Evolutionary conservation across 129 eudicot species (phyloP).

Genomic region (Flaveria bidentis): DNA sequence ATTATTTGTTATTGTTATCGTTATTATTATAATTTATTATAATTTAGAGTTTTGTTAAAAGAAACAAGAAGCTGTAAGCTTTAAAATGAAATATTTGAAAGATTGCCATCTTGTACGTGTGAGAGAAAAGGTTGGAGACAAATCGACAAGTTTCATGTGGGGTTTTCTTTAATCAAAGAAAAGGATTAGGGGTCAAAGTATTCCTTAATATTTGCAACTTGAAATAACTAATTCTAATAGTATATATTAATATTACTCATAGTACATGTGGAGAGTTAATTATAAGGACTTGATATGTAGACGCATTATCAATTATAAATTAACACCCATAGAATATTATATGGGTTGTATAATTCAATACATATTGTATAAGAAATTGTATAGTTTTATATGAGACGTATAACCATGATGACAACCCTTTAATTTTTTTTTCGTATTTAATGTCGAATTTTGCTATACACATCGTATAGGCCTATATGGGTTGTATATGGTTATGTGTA

Average conservation of each 20-base stretch:
- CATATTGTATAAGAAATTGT: no score
- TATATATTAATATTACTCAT: slow-evolving; percentile 10
- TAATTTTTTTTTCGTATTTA: no score
- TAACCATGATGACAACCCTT: no score
- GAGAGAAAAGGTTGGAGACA: slow-evolving; percentile 22
- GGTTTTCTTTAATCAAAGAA: slow-evolving; percentile 18
- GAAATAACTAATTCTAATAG: slow-evolving; percentile 12
- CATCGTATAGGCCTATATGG: no score
- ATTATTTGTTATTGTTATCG: neutral
- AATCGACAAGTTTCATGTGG: slow-evolving; percentile 31
- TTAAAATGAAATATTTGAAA: neutral
- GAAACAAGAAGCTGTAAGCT: neutral
- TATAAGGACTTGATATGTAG: neutral
- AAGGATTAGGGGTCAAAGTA: slow-evolving; percentile 25
- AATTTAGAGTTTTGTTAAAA: neutral
- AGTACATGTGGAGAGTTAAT: slow-evolving; percentile 4
- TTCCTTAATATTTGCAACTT: slow-evolving; percentile 16
- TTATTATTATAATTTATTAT: neutral
- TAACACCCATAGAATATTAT: no score
- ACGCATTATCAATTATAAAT: no score
- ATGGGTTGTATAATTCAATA: no score
- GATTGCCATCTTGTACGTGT: slow-evolving; percentile 11
- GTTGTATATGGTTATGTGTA: no score
- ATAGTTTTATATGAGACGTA: no score
- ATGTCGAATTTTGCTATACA: no score